Percentiles rank a stretch among this genome's conserved stretches.
Evolutionary conservation across 306 rosid genomes (phyloP).

Genomic region (peach (Prunus persica)): DNA sequence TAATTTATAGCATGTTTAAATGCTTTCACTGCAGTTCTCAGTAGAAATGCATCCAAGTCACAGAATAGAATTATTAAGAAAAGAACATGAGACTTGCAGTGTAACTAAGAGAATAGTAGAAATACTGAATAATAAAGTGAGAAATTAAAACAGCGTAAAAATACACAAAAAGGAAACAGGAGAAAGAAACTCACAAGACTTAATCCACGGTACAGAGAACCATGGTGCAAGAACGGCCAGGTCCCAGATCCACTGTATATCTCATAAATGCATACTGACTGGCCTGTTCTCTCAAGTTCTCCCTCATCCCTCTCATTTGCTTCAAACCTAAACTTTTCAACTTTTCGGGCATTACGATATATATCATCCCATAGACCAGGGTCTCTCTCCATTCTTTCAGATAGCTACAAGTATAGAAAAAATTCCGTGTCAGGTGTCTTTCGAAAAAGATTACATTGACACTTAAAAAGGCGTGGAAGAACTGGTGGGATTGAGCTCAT

Average conservation of each 20-base stretch:
- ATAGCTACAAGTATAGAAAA: conserved; percentile 50
- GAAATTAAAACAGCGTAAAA: neutral
- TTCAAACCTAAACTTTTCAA: conserved; percentile 85
- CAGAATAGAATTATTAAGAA: neutral
- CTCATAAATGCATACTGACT: conserved; percentile 87
- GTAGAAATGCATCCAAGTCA: neutral
- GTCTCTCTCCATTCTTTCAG: conserved; percentile 70
- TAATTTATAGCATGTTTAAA: neutral
- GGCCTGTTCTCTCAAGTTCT: conserved; percentile 95
- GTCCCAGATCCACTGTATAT: conserved; percentile 77
- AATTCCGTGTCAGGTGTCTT: conserved; percentile 17
- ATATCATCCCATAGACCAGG: conserved; percentile 78
- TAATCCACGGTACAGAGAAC: conserved; percentile 91
- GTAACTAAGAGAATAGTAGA: conserved; percentile 5
- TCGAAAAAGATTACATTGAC: conserved; percentile 20
- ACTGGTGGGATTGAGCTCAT: conserved; percentile 12
- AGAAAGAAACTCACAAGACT: conserved; percentile 71
- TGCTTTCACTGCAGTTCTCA: neutral
- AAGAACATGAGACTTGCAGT: neutral
- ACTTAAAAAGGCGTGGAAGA: conserved; percentile 15
- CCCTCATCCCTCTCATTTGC: conserved; percentile 97
- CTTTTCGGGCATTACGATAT: conserved; percentile 83
- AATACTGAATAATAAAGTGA: conserved; percentile 10
- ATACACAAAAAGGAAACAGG: neutral
- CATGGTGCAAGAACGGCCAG: conserved; percentile 95